These are phyloP conservation scores for Leptographium wingfieldii DNA, from an alignment of 2,329 filamentous ascomycete species.

Conservation along the genomic window DNA sequence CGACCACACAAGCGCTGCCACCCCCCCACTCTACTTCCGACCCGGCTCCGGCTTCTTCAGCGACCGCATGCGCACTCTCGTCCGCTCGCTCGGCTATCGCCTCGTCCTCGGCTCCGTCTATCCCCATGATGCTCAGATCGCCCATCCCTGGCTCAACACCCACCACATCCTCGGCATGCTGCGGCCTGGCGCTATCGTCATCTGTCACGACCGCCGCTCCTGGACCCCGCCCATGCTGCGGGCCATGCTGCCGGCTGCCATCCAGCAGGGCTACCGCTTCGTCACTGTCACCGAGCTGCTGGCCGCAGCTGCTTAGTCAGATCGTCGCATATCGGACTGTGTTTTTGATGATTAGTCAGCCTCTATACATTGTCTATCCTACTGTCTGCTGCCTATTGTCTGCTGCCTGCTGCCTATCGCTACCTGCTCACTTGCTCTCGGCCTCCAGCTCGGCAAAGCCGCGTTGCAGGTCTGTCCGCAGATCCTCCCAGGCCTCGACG, in stretches of 20 bases:
- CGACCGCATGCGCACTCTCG: slow-evolving; percentile 48
- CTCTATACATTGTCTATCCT: neutral
- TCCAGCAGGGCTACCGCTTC: slow-evolving; percentile 54
- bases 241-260: slow-evolving; percentile 59
- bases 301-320: neutral
- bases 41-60: slow-evolving; percentile 80
- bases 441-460: slow-evolving; percentile 46
- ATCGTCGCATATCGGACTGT: too few relatives aligned
- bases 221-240: slow-evolving; percentile 75
- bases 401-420: too few relatives aligned
- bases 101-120: slow-evolving; percentile 77
- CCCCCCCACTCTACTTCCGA: slow-evolving; percentile 50
- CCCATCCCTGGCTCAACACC: slow-evolving; percentile 56
- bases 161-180: slow-evolving; percentile 71
- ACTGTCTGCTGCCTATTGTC: neutral
- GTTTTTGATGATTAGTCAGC: too few relatives aligned
- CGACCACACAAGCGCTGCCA: slow-evolving; percentile 20
- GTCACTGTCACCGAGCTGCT: slow-evolving; percentile 61
- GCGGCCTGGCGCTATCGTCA: slow-evolving; percentile 62
- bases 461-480: slow-evolving; percentile 60
- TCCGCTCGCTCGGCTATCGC: slow-evolving; percentile 50
- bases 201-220: slow-evolving; percentile 73
- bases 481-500: slow-evolving; percentile 74
- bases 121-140: slow-evolving; percentile 82
- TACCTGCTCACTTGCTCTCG: neutral